Evolutionary conservation across 345 rosid species (phyloP), one percentile per base, ranked within the genome.

Genomic region (Pugionium dolabratum): DNA sequence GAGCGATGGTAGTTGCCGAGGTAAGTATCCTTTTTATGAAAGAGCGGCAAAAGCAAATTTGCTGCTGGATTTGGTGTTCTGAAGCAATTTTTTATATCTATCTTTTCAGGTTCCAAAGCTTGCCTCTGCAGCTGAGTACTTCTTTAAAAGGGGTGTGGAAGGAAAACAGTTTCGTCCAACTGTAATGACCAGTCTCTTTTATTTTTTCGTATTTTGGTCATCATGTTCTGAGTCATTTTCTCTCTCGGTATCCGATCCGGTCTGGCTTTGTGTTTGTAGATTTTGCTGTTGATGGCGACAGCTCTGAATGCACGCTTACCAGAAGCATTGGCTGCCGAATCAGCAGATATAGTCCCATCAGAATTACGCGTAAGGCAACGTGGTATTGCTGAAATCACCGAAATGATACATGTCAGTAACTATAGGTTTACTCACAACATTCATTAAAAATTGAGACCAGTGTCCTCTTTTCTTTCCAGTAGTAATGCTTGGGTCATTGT

Each of bases 91-190:
- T 33, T 30, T 59, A 30, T 64, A 40, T 57, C 4, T 45, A 55
- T 62, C n/a, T 64, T 47, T 60, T 28, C 41, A 88, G 99, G 99
- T 94, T 58, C 99, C 97, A 1, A 85, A 86, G 81, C 99, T 94
- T 75, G 93, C 96, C 63, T 88, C 89, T 53, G 97, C 99, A 69
- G 97, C 97, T 54, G 97, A 94, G 74, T 94, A 86, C 76, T 84
- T 94, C 82, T 94, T 90, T 79, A 90, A 83, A 81, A 50, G 81
- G 81, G 96, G 96, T 25, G 96, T 84, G 41, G 95, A 94, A 78
- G 92, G 97, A 60, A 94, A 94, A 79, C 85, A 90, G 73, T 90
- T 94, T 58, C 96, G 96, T 54, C 97, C 99, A 34, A 88, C 99
- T 73, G 97, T 94, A 84, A 60, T 48, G 26, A 59, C 62, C n/a